Percentiles rank a stretch among this genome's conserved stretches.
Evolutionary conservation across 1,284 basidiomycete species (phyloP).

Genomic region (Testicularia cyperi): DNA sequence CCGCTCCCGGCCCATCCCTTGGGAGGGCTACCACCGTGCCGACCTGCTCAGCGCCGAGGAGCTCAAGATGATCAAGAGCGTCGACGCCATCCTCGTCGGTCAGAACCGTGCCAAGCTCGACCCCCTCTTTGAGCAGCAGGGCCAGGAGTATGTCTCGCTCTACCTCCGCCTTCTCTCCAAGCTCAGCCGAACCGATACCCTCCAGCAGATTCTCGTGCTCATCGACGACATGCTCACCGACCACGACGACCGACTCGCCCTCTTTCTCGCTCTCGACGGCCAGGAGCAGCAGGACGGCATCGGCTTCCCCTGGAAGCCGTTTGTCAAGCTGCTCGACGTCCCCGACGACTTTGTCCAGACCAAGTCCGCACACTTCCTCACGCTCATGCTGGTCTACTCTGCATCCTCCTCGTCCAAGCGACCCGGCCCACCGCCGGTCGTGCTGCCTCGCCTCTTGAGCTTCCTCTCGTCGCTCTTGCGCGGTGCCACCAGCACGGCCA

Average conservation of each 20-base stretch:
- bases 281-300: slow-evolving; percentile 61
- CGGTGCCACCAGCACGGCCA: slow-evolving; percentile 25
- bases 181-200: slow-evolving; percentile 85
- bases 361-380: slow-evolving; percentile 83
- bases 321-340: slow-evolving; percentile 78
- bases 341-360: slow-evolving; percentile 91
- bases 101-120: slow-evolving; percentile 88
- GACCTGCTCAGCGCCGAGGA: slow-evolving; percentile 86
- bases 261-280: slow-evolving; percentile 52
- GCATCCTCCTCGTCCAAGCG: slow-evolving; percentile 19
- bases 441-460: slow-evolving; percentile 27
- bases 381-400: slow-evolving; percentile 69
- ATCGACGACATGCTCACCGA: slow-evolving; percentile 86
- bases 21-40: slow-evolving; percentile 97
- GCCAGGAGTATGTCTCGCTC: slow-evolving; percentile 73
- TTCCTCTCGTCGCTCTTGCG: slow-evolving; percentile 36
- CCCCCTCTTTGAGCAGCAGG: slow-evolving; percentile 63
- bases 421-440: slow-evolving; percentile 22
- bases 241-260: slow-evolving; percentile 56
- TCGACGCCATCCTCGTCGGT: slow-evolving; percentile 81
- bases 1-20: slow-evolving; percentile 84
- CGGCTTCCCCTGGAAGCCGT: slow-evolving; percentile 78
- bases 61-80: slow-evolving; percentile 70
- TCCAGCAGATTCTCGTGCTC: slow-evolving; percentile 87
- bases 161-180: slow-evolving; percentile 91